A percentile compares a stretch with the other conserved stretches of the same genome.
These are phyloP conservation scores for Pisolithus marmoratus DNA, from an alignment of 768 basidiomycete genomes.

Conservation along the genomic window DNA sequence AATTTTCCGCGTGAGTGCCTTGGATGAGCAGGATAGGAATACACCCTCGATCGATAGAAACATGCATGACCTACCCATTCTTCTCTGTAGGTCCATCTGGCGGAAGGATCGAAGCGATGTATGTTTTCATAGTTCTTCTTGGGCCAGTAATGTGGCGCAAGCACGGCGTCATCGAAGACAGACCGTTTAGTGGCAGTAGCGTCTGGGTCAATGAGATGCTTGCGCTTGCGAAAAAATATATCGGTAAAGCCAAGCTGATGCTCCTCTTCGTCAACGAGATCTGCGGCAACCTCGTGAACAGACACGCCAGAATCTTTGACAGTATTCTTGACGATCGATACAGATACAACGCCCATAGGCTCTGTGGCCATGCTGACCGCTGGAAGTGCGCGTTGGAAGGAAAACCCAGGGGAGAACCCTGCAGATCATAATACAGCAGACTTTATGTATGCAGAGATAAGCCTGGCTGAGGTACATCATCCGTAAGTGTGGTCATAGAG, in stretches of 20 bases:
- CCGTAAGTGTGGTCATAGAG: no score
- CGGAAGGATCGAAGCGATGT: constrained; percentile 49
- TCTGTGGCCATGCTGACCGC: no score
- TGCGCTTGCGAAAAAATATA: neutral
- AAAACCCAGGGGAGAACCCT: no score
- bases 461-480: no score
- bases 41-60: neutral
- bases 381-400: no score
- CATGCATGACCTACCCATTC: constrained; percentile 31
- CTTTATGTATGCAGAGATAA: no score
- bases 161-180: constrained; percentile 45
- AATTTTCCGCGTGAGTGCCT: constrained; percentile 48
- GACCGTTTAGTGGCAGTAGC: constrained; percentile 43
- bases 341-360: no score
- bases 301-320: no score
- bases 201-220: constrained; percentile 21
- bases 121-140: constrained; percentile 48
- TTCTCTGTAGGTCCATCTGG: constrained; percentile 56
- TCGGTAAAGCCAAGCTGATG: neutral
- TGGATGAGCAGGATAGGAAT: neutral
- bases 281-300: neutral
- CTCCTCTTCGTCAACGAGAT: neutral
- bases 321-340: no score
- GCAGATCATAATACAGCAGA: no score
- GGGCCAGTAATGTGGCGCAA: constrained; percentile 42